A percentile compares a stretch with the other conserved stretches of the same genome.
Conservation (phyloP, 352 stramenopile genomes). For the Phytophthora sansomeana region DNA sequence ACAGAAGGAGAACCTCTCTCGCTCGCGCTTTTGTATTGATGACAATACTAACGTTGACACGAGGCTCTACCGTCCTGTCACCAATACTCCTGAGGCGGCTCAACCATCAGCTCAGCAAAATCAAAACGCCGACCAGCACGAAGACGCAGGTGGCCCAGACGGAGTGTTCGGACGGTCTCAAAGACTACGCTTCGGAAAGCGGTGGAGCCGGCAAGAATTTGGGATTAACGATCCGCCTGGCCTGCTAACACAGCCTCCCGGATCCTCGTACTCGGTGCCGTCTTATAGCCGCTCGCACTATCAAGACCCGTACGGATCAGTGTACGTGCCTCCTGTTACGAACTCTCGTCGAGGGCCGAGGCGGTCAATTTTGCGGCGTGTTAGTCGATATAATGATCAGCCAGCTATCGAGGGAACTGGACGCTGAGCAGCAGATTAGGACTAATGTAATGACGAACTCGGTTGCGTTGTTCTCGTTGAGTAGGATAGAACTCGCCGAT, state of each 20-base stretch:
- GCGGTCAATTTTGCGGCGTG: slow-evolving; percentile 56
- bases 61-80: slow-evolving; percentile 51
- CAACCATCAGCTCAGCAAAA: slow-evolving; percentile 16
- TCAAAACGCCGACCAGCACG: slow-evolving; percentile 42
- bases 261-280: slow-evolving; percentile 29
- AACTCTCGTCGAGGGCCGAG: slow-evolving; percentile 24
- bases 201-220: slow-evolving; percentile 69
- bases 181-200: slow-evolving; percentile 64
- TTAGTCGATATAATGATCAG: slow-evolving; percentile 66
- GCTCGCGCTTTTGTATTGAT: slow-evolving; percentile 69
- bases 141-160: slow-evolving; percentile 46
- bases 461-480: background rate
- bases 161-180: slow-evolving; percentile 73
- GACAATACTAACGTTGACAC: slow-evolving; percentile 60
- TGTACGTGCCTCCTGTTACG: slow-evolving; percentile 27
- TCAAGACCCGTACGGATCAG: slow-evolving; percentile 15
- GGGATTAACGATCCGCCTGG: slow-evolving; percentile 37
- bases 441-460: background rate
- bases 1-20: slow-evolving; percentile 63
- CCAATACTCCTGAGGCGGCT: slow-evolving; percentile 26
- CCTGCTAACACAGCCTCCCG: slow-evolving; percentile 14
- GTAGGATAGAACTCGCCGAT: slow-evolving; percentile 2
- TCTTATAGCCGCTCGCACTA: slow-evolving; percentile 38
- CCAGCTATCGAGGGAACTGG: slow-evolving; percentile 33
- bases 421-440: background rate